Conservation (phyloP, 2,329 filamentous ascomycete species). For the Penicillium brasilianum region DNA sequence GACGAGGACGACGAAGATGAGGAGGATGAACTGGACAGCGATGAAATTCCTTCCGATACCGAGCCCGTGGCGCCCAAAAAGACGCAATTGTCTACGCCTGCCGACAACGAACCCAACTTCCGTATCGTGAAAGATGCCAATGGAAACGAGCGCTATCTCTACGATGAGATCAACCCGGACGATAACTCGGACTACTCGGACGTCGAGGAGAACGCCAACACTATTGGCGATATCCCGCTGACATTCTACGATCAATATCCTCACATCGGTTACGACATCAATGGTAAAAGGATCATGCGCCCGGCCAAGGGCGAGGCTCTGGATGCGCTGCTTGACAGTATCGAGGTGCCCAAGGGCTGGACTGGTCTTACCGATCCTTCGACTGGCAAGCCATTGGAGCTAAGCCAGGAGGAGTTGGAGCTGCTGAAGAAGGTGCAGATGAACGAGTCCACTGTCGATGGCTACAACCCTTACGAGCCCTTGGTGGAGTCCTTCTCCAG, state of each 20-base stretch:
- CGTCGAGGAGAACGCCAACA: slow-evolving; percentile 77
- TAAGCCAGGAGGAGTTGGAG: slow-evolving; percentile 86
- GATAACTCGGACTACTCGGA: slow-evolving; percentile 97
- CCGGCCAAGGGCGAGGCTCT: slow-evolving; percentile 92
- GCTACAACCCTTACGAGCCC: slow-evolving; percentile 92
- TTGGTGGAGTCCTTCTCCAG: slow-evolving; percentile 94
- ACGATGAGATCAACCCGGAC: slow-evolving; percentile 88
- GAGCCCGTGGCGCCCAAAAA: slow-evolving; percentile 50
- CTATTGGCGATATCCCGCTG: slow-evolving; percentile 91
- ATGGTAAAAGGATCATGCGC: slow-evolving; percentile 96
- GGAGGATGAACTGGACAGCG: slow-evolving; percentile 55
- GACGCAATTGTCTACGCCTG: slow-evolving; percentile 29
- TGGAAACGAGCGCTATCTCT: slow-evolving; percentile 87
- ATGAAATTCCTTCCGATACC: slow-evolving; percentile 56
- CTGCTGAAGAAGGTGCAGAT: slow-evolving; percentile 85
- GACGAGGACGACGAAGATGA: slow-evolving; percentile 56
- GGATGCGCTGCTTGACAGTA: slow-evolving; percentile 92
- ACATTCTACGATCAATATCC: slow-evolving; percentile 97
- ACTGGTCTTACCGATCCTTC: slow-evolving; percentile 92
- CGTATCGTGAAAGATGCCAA: slow-evolving; percentile 79
- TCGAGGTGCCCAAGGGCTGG: slow-evolving; percentile 96
- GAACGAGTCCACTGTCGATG: slow-evolving; percentile 84
- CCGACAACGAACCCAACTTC: slow-evolving; percentile 55
- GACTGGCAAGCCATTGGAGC: slow-evolving; percentile 88
- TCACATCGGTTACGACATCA: slow-evolving; percentile 98